phyloP scores from a whole-genome alignment of 495 filamentous ascomycete genomes.

The Neurospora terricola region DNA sequence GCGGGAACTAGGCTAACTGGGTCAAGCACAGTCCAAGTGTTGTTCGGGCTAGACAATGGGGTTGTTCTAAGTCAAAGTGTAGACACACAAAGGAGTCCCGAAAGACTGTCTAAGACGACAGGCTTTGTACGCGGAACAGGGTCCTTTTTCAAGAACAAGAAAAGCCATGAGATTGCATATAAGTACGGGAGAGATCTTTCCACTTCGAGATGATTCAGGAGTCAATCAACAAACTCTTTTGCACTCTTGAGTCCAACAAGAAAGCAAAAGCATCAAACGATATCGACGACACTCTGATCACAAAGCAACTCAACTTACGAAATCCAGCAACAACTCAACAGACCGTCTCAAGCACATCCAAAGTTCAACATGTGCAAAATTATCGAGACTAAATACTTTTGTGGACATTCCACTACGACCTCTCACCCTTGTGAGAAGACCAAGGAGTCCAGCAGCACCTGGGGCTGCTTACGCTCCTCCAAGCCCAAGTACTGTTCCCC shows the following conservation, averaged over 20 bases:
- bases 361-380: background rate
- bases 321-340: background rate
- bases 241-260: background rate
- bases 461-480: background rate
- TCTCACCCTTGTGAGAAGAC: background rate
- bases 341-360: background rate
- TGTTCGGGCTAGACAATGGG: background rate
- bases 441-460: background rate
- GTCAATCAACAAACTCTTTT: background rate
- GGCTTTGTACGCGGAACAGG: background rate
- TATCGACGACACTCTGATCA: background rate
- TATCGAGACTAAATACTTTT: background rate
- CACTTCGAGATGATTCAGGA: background rate
- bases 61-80: background rate
- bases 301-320: background rate
- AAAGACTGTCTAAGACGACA: background rate
- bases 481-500: background rate
- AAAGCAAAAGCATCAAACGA: background rate
- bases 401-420: background rate
- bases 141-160: background rate
- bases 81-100: background rate
- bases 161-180: background rate
- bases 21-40: background rate
- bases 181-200: background rate
- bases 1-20: background rate